Evolutionary conservation across 1,139 yeast genomes (phyloP).

Genomic region (Fermentozyma sake): DNA sequence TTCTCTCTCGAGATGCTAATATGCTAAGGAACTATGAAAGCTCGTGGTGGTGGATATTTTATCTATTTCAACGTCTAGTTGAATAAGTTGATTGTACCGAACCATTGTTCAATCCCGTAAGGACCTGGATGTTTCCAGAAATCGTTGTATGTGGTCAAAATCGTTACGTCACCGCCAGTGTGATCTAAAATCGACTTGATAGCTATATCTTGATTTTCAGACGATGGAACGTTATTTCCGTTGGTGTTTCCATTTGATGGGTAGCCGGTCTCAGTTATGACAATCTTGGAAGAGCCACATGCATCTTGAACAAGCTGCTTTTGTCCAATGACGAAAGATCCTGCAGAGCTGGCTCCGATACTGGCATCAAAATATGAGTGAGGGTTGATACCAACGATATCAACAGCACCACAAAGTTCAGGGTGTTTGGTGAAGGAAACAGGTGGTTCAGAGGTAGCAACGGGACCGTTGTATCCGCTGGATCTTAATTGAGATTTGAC

Average conservation of each 20-base stretch:
- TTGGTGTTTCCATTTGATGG: slow-evolving; percentile 70
- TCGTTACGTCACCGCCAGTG: slow-evolving; percentile 57
- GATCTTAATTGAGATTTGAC: slow-evolving; percentile 53
- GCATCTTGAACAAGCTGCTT: slow-evolving; percentile 45
- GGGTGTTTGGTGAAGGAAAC: slow-evolving; percentile 63
- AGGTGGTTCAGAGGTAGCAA: slow-evolving; percentile 89
- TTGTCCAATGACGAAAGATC: slow-evolving; percentile 66
- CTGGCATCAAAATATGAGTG: slow-evolving; percentile 76
- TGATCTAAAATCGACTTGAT: slow-evolving; percentile 48
- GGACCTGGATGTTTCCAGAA: slow-evolving; percentile 86
- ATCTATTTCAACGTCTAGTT: too few relatives aligned
- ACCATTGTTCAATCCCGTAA: slow-evolving; percentile 79
- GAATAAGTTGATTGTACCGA: slow-evolving; percentile 60
- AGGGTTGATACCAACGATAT: slow-evolving; percentile 75
- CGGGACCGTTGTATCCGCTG: slow-evolving; percentile 75
- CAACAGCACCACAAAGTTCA: slow-evolving; percentile 51
- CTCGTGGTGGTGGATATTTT: too few relatives aligned
- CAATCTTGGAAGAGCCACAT: slow-evolving; percentile 48
- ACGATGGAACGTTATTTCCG: slow-evolving; percentile 70
- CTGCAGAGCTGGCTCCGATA: slow-evolving; percentile 63
- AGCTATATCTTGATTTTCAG: slow-evolving; percentile 68
- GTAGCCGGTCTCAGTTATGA: slow-evolving; percentile 84
- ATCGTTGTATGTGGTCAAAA: slow-evolving; percentile 75
- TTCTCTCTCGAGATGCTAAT: too few relatives aligned
- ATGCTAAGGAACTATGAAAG: too few relatives aligned